phyloP scores from a whole-genome alignment of 345 rosid species.

The Moricandia moricandioides region DNA sequence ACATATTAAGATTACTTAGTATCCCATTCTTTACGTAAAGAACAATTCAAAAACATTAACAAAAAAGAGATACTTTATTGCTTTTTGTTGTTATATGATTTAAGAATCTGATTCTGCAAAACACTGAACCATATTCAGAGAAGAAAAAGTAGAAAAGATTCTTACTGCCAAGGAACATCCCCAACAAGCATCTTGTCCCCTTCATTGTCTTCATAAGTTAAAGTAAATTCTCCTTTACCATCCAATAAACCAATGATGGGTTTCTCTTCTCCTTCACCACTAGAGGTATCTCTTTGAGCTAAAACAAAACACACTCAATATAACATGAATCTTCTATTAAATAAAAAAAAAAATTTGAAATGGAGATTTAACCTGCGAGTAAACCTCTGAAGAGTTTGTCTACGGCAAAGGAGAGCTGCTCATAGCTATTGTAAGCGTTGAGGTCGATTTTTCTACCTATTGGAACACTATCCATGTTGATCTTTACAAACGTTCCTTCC shows the following conservation, averaged over 20 bases:
- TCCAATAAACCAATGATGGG: conserved; percentile 64
- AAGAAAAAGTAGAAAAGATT: conserved; percentile 40
- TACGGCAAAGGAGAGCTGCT: conserved; percentile 75
- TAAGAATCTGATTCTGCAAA: conserved; percentile 31
- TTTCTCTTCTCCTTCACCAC: conserved; percentile 66
- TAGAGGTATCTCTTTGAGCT: conserved; percentile 56
- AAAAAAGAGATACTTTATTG: background rate
- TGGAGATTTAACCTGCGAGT: conserved; percentile 61
- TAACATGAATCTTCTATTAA: background rate
- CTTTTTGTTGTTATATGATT: conserved; percentile 26
- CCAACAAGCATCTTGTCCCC: conserved; percentile 99
- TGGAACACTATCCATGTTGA: conserved; percentile 95
- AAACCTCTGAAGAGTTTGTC: conserved; percentile 93
- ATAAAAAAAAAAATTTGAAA: background rate
- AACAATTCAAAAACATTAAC: background rate
- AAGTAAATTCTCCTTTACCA: conserved; percentile 91
- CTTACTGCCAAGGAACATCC: conserved; percentile 99
- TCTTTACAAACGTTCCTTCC: conserved; percentile 78
- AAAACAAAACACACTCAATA: conserved; percentile 1
- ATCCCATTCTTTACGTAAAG: background rate
- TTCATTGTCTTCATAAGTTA: conserved; percentile 95
- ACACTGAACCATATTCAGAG: conserved; percentile 43
- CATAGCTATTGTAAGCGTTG: conserved; percentile 72
- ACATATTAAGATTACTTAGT: conserved; percentile 29
- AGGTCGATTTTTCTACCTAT: conserved; percentile 98